Evolutionary conservation across 192 early-diverging fungal genomes (phyloP), one percentile per base, ranked within the genome.

Genomic region (Thamnidium elegans): DNA sequence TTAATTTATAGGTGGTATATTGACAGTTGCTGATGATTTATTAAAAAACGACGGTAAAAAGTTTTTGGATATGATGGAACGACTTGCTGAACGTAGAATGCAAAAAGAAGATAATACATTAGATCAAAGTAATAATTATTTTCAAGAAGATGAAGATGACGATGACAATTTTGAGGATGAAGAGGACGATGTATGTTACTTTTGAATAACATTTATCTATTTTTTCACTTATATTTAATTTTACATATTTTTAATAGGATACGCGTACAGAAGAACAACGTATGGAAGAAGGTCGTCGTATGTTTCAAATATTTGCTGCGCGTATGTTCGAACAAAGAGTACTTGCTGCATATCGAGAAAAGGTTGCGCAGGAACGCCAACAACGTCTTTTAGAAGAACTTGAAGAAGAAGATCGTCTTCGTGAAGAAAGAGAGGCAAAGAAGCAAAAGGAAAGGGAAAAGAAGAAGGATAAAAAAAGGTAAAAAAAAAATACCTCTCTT

Each of bases 261-360:
- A 71, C 76, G 13, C 63, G 90, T 70, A 89, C 88, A 5, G 90
- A 93, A 63, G 92, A 96, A 69, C 88, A 90, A 63, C 86, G 92
- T 26, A 93, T 93, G 78, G 94, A 98, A 64, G 93, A 96, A 65
- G 91, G 92, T 7, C 86, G 94, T 19, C 85, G 88, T 9, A 94
- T 94, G 87, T 97, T 99, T 71, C 94, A 95, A 73, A 90, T 95
- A 31, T 94, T 97, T 84, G 93, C 93, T 7, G 94, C 96, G 19
- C 89, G 91, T 51, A 91, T 99, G 85, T 96, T 99, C 85, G 96
- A 97, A 75, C 94, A 99, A 67, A 87, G 96, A 10, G 94, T 99
- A 5, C 76, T 99, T 46, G 83, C 87, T 59, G 91, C 94, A 4
- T 99, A 96, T 67, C 87, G 93, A 39, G 96, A 99, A 79, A 94